Percentiles rank a stretch among this genome's conserved stretches.
These are phyloP conservation scores for Xylaria castorea DNA, from an alignment of 495 filamentous ascomycete genomes.

Conservation along the genomic window DNA sequence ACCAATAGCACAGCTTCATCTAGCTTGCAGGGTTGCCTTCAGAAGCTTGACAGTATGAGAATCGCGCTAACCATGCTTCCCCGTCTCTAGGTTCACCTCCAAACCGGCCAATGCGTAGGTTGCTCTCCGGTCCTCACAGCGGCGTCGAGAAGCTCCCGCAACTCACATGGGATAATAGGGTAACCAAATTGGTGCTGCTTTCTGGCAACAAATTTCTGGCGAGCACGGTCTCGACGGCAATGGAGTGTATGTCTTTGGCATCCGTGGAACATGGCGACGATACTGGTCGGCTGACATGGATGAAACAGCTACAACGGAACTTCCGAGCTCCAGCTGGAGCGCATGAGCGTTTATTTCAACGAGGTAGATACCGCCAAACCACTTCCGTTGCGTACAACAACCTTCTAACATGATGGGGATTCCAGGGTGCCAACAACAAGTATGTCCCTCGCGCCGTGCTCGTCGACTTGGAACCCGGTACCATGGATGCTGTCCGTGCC, in stretches of 20 bases:
- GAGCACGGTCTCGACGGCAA: conserved; percentile 98
- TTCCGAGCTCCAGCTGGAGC: conserved; percentile 98
- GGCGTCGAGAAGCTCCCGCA: conserved; percentile 38
- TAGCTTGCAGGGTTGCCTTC: not conserved
- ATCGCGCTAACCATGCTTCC: conserved; percentile 45
- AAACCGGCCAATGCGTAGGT: conserved; percentile 99
- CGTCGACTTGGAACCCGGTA: conserved; percentile 97
- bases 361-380: conserved; percentile 67
- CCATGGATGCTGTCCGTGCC: conserved; percentile 99
- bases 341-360: conserved; percentile 99
- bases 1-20: conserved; percentile 8
- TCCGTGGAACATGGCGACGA: not conserved
- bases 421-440: conserved; percentile 91
- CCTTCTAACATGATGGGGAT: conserved; percentile 11
- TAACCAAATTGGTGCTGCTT: conserved; percentile 99
- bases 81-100: conserved; percentile 86
- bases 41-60: not conserved
- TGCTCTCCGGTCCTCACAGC: conserved; percentile 27
- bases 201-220: conserved; percentile 98
- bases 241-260: conserved; percentile 61
- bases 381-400: not conserved
- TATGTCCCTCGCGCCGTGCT: conserved; percentile 99
- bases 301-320: conserved; percentile 89
- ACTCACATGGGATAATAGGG: conserved; percentile 64
- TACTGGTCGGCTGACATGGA: conserved; percentile 40